A percentile compares a stretch with the other conserved stretches of the same genome.
Conservation (phyloP, 345 rosid genomes). For the Bretschneidera sinensis region DNA sequence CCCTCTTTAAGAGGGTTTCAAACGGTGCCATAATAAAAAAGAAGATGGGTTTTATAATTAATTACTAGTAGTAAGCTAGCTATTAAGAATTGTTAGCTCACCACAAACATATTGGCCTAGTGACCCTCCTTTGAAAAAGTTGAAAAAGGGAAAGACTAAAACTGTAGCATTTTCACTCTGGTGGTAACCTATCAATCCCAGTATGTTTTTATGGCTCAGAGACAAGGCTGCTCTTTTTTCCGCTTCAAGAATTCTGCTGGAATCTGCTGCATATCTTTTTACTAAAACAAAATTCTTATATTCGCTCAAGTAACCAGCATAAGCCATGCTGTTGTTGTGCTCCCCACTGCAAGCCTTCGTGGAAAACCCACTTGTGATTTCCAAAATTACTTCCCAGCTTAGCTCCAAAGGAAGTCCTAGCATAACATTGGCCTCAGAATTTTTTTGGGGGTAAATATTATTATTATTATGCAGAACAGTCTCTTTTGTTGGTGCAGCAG, state of each 20-base stretch:
- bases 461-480: slow-evolving; percentile 1
- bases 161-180: slow-evolving; percentile 14
- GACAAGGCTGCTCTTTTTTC: slow-evolving; percentile 28
- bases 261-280: slow-evolving; percentile 14
- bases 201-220: slow-evolving; percentile 26
- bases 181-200: slow-evolving; percentile 23
- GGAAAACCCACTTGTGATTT: slow-evolving; percentile 25
- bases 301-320: slow-evolving; percentile 17
- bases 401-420: slow-evolving; percentile 23
- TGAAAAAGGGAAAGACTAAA: slow-evolving; percentile 20
- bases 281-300: slow-evolving; percentile 17
- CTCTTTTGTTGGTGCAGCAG: background rate
- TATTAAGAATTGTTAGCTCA: slow-evolving; percentile 6
- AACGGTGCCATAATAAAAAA: no score
- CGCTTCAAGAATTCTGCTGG: slow-evolving; percentile 20
- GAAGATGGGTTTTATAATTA: no score
- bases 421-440: background rate
- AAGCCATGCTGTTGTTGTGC: slow-evolving; percentile 10
- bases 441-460: background rate
- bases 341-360: slow-evolving; percentile 5
- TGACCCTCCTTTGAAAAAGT: slow-evolving; percentile 1
- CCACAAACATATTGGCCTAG: slow-evolving; percentile 17
- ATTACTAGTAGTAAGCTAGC: background rate
- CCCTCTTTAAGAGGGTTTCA: no score
- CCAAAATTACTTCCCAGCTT: slow-evolving; percentile 29